Evolutionary conservation across 2,329 filamentous ascomycete species (phyloP).

Genomic region (Fusarium fujikuroi): DNA sequence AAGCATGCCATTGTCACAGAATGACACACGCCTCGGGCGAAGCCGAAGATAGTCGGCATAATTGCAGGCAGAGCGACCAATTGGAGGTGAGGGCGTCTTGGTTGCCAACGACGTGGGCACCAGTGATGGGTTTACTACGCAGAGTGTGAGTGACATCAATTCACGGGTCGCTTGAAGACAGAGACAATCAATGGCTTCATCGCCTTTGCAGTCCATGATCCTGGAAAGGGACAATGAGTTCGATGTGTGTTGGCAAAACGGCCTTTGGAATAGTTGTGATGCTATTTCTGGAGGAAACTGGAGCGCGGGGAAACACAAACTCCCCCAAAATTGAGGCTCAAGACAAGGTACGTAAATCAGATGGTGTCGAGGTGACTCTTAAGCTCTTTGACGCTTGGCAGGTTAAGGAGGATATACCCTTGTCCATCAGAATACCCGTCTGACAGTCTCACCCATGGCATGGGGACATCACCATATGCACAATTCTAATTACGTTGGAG

Average conservation of each 20-base stretch:
- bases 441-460: slow-evolving; percentile 11
- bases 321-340: slow-evolving; percentile 37
- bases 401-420: background rate
- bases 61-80: slow-evolving; percentile 2
- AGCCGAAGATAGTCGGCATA: slow-evolving; percentile 11
- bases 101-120: slow-evolving; percentile 12
- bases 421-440: slow-evolving; percentile 7
- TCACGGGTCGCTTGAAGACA: background rate
- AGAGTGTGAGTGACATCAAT: background rate
- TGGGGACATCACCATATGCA: background rate
- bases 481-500: background rate
- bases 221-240: background rate
- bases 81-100: slow-evolving; percentile 4
- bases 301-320: slow-evolving; percentile 15
- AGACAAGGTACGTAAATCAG: slow-evolving; percentile 1
- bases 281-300: background rate
- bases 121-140: slow-evolving; percentile 5
- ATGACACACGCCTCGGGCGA: slow-evolving; percentile 21
- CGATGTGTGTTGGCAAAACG: background rate
- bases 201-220: background rate
- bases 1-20: background rate
- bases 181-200: background rate
- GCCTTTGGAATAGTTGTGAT: background rate
- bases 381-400: background rate
- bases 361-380: background rate